Evolutionary conservation across 2,329 filamentous ascomycete species (phyloP), one percentile per base, ranked within the genome.

Genomic region (Metarhizium album): DNA sequence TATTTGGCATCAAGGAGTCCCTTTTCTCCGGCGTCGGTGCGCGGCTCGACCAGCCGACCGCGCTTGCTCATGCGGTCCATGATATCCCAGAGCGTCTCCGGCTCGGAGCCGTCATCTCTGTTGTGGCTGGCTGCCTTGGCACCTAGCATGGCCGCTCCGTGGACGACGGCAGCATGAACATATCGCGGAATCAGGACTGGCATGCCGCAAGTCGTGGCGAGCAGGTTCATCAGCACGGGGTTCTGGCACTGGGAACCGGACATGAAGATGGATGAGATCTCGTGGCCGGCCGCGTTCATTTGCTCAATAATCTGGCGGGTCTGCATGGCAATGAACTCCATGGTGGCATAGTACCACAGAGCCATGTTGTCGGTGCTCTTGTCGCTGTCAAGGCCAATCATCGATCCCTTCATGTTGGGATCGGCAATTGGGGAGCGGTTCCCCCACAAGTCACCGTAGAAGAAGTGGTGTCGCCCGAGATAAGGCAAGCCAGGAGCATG

Each of bases 31-130:
- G 73, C 70, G 64, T 94, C 80, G 49, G 75, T 79, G 22, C 82
- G 82, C 0, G 91, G 90, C 66, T 83, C 76, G 2, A 96, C 85
- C 46, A 90, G 80, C 60, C 84, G 87, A 31, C 91, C 93, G 8
- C 89, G 86, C 75, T 96, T 95, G 72, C 87, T 95, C 84, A 96
- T 93, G 51, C 90, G 82, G 67, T 95, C 88, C 93, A 98, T 98
- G 65, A 98, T 96, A 59, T 83, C 80, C 93, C 93, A 98, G 54
- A 98, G 73, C 40, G 86, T 80, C 72, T 96, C 90, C 0, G 87
- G 90, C 61, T 84, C 83, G 43, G 88, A 87, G 29, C 62, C 65
- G 9, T 64, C 64, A 9, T 86, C 77, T 38, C 77, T 76, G 61
- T 86, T 83, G 31, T 86, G 85, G 60, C 86, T 93, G 6, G 91